These are phyloP conservation scores for Pelargonium fulgidum DNA, from an alignment of 441 rosid species.

Conservation along the genomic window DNA sequence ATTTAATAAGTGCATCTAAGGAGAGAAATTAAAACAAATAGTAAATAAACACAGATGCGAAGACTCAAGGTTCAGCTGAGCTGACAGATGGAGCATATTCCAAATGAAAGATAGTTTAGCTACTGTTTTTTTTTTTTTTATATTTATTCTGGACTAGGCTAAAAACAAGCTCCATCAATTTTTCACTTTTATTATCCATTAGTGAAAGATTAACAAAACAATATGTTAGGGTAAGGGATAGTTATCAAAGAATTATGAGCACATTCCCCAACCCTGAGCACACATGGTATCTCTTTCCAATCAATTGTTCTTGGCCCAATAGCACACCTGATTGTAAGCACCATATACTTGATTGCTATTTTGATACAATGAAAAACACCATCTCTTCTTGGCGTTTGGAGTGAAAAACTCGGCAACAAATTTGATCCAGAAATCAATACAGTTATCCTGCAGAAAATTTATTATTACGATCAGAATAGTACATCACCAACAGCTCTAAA, in stretches of 20 bases:
- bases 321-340: conserved; percentile 52
- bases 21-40: not conserved
- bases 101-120: not conserved
- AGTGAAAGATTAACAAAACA: not conserved
- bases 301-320: conserved; percentile 7
- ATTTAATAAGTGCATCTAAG: not conserved
- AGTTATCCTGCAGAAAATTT: conserved; percentile 41
- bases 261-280: not conserved
- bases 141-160: too few species aligned
- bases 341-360: conserved; percentile 59
- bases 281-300: not conserved
- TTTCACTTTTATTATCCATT: not conserved
- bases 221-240: not conserved
- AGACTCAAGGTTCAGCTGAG: not conserved
- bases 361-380: conserved; percentile 58
- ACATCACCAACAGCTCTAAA: conserved; percentile 6
- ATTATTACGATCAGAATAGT: not conserved
- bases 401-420: conserved; percentile 56
- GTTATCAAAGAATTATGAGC: not conserved
- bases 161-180: too few species aligned
- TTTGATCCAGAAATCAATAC: conserved; percentile 54
- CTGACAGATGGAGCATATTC: not conserved
- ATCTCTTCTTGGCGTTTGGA: conserved; percentile 54
- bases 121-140: too few species aligned
- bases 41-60: not conserved